phyloP scores from a whole-genome alignment of 176 grass and related monocot species.

The Hordeum marinum region DNA sequence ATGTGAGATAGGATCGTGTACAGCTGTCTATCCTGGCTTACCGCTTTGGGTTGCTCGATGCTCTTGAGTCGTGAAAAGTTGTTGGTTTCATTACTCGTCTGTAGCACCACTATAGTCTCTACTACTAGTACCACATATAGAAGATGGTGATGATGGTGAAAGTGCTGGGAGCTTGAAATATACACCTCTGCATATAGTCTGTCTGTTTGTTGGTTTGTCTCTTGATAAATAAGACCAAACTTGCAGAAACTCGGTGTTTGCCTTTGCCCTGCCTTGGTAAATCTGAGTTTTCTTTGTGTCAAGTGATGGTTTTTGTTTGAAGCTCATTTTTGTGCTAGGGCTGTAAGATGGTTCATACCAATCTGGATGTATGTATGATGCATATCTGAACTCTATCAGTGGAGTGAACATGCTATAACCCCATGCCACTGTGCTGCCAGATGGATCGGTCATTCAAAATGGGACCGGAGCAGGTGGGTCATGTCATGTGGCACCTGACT shows the following conservation, averaged over 20 bases:
- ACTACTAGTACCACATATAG: slow-evolving; percentile 10
- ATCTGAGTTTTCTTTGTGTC: background rate
- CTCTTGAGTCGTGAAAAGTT: slow-evolving; percentile 31
- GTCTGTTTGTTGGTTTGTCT: slow-evolving; percentile 21
- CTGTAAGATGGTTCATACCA: background rate
- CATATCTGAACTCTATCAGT: background rate
- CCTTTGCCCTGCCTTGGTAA: background rate
- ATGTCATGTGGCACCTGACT: background rate
- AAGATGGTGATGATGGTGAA: background rate
- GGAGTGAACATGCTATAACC: background rate
- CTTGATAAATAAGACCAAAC: slow-evolving; percentile 37
- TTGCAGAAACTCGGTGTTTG: background rate
- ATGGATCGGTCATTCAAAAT: background rate
- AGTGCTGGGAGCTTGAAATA: slow-evolving; percentile 30
- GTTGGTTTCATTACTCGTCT: slow-evolving; percentile 38
- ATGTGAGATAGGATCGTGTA: slow-evolving; percentile 56
- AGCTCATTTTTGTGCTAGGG: background rate
- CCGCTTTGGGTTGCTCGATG: slow-evolving; percentile 19
- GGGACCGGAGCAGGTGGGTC: background rate
- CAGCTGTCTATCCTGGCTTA: slow-evolving; percentile 33
- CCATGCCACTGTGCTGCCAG: background rate
- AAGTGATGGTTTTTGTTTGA: slow-evolving; percentile 22
- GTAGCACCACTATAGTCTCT: slow-evolving; percentile 7
- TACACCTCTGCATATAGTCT: slow-evolving; percentile 8
- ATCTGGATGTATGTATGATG: background rate